Evolutionary conservation across 148 eudicot species (phyloP), one percentile per base, ranked within the genome.

Genomic region (Nepenthes mirabilis): DNA sequence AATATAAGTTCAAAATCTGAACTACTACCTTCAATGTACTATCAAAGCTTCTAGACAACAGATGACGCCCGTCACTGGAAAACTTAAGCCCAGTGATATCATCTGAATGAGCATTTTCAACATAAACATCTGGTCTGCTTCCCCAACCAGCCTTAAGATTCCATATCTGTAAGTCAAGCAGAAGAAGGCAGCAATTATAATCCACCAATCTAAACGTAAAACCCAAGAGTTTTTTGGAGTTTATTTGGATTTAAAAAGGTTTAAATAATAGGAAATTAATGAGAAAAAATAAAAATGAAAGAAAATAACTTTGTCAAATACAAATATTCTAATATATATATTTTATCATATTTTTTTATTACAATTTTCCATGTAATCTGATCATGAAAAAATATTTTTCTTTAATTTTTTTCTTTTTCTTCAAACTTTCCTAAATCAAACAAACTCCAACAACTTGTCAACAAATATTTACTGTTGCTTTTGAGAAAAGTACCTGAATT

Each of bases 111-210:
- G 78, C 86, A 47, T 74, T 72, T 51, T 73, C 65, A 47, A 93
- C 78, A 71, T 80, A 57, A 32, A 82, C 59, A 61, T 93, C 98
- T 61, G 98, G 98, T 68, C 96, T 83, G 82, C 98, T 88, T 69
- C 88, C 98, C 96, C 96, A 88, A 66, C 94, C 98, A 63, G 96
- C 80, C 75, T 88, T 93, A 63, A 85, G 76, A 68, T 75, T 88
- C 98, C 98, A 93, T 60, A 93, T 83, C 98, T 93, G 69, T 34
- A 59, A 12, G 49, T 59, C 9, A 23, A 63, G n/a, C n/a, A 37
- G 52, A 49, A 49, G 10, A n/a, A 49, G 53, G 53, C 54, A 51
- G 14, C 12, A 14, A 47, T 14, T 11, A 36, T n/a, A 62, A 48
- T 52, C 32, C 35, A 14, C 33, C 36, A 40, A 50, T 1, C 12